A percentile compares a stretch with the other conserved stretches of the same genome.
Conservation (phyloP, 2,329 filamentous ascomycete species). For the Venturia aucupariae region DNA sequence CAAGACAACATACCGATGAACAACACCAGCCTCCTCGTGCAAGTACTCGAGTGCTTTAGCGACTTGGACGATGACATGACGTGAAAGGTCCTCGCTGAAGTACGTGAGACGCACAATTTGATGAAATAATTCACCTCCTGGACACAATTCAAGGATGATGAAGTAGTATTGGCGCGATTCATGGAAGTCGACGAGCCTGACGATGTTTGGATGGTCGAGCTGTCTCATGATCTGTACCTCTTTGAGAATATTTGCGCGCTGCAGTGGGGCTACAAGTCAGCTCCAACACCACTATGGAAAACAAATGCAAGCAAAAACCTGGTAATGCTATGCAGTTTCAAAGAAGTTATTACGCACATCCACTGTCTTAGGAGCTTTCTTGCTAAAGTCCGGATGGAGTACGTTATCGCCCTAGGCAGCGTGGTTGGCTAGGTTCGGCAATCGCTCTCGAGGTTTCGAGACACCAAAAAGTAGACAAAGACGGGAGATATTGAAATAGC, state of each 20-base stretch:
- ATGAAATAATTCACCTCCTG: slow-evolving; percentile 94
- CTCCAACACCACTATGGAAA: slow-evolving; percentile 19
- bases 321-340: slow-evolving; percentile 19
- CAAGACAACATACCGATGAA: slow-evolving; percentile 68
- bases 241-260: slow-evolving; percentile 97
- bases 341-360: slow-evolving; percentile 64
- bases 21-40: slow-evolving; percentile 89
- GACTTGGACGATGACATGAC: slow-evolving; percentile 91
- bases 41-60: slow-evolving; percentile 90
- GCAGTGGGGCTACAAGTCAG: slow-evolving; percentile 33
- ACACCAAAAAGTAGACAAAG: slow-evolving; percentile 4
- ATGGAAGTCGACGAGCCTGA: slow-evolving; percentile 86
- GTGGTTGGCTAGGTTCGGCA: slow-evolving; percentile 41
- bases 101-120: slow-evolving; percentile 97
- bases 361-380: slow-evolving; percentile 77
- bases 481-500: slow-evolving; percentile 25
- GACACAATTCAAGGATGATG: slow-evolving; percentile 89
- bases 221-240: slow-evolving; percentile 99
- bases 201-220: slow-evolving; percentile 90
- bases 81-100: slow-evolving; percentile 90
- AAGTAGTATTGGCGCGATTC: slow-evolving; percentile 96
- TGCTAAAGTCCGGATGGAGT: slow-evolving; percentile 94
- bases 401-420: slow-evolving; percentile 72
- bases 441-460: slow-evolving; percentile 17
- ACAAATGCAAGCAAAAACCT: slow-evolving; percentile 4